Evolutionary conservation across 2,329 filamentous ascomycete species (phyloP).

Genomic region (Neofusicoccum sp.): DNA sequence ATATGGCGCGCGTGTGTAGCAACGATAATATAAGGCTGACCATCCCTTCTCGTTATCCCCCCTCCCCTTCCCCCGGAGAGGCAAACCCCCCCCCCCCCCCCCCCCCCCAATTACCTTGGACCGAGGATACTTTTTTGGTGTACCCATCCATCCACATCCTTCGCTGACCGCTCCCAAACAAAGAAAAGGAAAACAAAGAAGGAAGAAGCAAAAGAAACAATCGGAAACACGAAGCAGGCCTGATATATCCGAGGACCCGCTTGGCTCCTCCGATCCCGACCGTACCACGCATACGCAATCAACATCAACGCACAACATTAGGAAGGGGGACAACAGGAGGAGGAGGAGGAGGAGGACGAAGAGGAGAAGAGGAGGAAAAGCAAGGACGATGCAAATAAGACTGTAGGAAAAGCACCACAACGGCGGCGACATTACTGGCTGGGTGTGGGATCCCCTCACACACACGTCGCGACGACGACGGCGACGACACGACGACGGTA

Average conservation of each 20-base stretch:
- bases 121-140: background rate
- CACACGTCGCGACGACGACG: background rate
- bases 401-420: background rate
- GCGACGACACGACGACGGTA: background rate
- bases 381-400: background rate
- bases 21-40: conserved; percentile 11
- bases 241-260: background rate
- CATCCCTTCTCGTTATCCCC: background rate
- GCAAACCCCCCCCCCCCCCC: background rate
- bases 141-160: background rate
- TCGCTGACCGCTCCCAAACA: background rate
- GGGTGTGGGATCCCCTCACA: background rate
- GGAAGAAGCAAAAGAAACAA: background rate
- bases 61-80: background rate
- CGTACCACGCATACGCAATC: background rate
- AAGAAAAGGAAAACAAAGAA: background rate
- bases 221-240: background rate
- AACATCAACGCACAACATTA: background rate
- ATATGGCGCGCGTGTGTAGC: conserved; percentile 2
- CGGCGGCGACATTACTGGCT: background rate
- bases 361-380: background rate
- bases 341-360: background rate
- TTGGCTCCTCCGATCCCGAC: background rate
- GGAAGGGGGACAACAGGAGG: background rate
- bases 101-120: background rate